Conservation (phyloP, 2,329 filamentous ascomycete species). For the Clarireedia sp. region DNA sequence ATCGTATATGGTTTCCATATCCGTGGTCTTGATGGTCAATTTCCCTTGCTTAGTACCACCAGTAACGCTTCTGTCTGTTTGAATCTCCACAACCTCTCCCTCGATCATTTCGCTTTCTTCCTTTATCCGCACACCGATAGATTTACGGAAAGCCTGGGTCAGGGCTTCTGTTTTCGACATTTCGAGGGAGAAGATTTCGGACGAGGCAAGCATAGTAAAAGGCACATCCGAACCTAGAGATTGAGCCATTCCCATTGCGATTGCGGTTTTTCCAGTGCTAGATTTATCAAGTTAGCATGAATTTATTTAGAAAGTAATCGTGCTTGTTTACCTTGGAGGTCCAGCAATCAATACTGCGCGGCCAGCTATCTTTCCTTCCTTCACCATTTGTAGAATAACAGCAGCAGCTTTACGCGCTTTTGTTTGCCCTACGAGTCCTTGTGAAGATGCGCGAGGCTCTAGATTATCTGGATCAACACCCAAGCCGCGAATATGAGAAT, state of each 20-base stretch:
- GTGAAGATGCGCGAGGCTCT: constrained; percentile 75
- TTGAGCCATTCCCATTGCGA: constrained; percentile 98
- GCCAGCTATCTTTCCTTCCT: constrained; percentile 96
- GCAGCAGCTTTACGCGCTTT: constrained; percentile 95
- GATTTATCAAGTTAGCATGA: constrained; percentile 7
- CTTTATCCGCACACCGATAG: constrained; percentile 95
- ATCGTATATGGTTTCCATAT: constrained; percentile 99
- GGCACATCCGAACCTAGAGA: constrained; percentile 89
- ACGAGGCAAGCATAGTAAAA: constrained; percentile 91
- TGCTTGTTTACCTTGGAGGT: constrained; percentile 59
- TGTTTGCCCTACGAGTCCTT: constrained; percentile 91
- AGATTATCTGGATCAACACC: constrained; percentile 88
- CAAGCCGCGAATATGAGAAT: constrained; percentile 94
- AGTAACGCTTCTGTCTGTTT: constrained; percentile 94
- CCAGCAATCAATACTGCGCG: constrained; percentile 91
- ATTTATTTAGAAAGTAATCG: background rate
- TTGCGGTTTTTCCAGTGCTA: constrained; percentile 95
- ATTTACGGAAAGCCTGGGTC: constrained; percentile 97
- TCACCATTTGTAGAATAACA: constrained; percentile 97
- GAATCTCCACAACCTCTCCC: constrained; percentile 97
- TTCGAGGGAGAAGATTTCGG: constrained; percentile 96
- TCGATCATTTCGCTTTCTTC: constrained; percentile 99
- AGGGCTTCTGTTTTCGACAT: constrained; percentile 99
- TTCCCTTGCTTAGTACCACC: constrained; percentile 97
- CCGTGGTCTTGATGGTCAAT: constrained; percentile 97